Base-by-base conservation (phyloP, 2,329 filamentous ascomycete species). In the Ophiocordyceps camponoti-rufipedis region DNA sequence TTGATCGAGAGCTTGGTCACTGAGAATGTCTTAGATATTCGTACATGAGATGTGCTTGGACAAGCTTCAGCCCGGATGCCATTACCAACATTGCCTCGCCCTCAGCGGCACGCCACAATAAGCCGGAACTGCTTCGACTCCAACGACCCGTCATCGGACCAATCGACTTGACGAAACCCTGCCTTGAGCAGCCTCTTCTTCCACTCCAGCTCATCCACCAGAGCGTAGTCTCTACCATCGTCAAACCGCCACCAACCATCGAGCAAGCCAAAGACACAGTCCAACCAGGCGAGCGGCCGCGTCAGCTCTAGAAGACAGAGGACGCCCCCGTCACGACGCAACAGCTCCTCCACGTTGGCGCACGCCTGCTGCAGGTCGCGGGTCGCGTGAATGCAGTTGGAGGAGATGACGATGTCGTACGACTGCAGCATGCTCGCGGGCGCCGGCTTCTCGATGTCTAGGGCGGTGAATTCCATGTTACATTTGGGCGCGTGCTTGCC, bases 321-420 rank as follows among this genome's bases (percentile, higher is more conserved):
- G 2, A 55, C 45, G 10, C 61, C 32, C 2, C 45, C 62, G 16
- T 58, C 57, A 0, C 51, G 47, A 9, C 51, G 51, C 1, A 65
- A 48, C 41, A 61, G 46, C 4, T 43, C 43, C 8, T 43, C 16
- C 11, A 52, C 53, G 28, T 62, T 54, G 0, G 28, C n/a, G 2
- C 49, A 42, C 0, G 59, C 57, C 0, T 43, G n/a, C 1, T 23
- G 40, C 1, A 61, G 48, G 41, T 54, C 48, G 0, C 41, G 41
- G 0, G 62, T 64, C 0, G 62, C 62, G 44, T 66, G 63, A 8
- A 66, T 53, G 43, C 56, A 59, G 45, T 65, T 65, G 2, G 56
- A 56, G 0, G 59, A 54, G 7, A 66, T 43, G 14, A 66, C 52
- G 12, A 62, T 32, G 41, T 65, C 53, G 40, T 53, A 61, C 5